phyloP scores from a whole-genome alignment of 768 basidiomycete species.

The Coprinopsis sp. region DNA sequence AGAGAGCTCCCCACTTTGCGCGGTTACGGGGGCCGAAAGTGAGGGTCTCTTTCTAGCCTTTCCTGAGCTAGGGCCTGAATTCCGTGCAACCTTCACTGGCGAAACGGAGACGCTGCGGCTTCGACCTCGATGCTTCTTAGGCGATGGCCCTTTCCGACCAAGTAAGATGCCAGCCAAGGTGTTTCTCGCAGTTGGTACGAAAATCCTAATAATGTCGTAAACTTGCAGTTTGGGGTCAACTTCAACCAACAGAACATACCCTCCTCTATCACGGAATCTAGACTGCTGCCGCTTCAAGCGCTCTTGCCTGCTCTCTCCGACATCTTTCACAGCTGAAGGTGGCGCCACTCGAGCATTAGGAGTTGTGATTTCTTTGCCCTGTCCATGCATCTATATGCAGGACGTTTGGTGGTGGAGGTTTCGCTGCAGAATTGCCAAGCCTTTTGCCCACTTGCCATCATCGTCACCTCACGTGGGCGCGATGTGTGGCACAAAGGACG shows the following conservation, averaged over 20 bases:
- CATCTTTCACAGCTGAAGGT: slow-evolving; percentile 19
- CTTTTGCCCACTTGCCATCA: too few species aligned
- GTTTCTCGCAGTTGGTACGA: slow-evolving; percentile 7
- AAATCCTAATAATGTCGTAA: slow-evolving; percentile 4
- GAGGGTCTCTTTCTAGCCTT: slow-evolving; percentile 6
- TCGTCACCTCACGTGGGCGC: not conserved
- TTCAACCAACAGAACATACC: slow-evolving; percentile 30
- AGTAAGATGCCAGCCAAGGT: slow-evolving; percentile 8
- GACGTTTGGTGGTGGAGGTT: not conserved
- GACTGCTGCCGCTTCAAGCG: slow-evolving; percentile 61
- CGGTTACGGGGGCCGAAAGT: not conserved
- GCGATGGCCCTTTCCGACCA: slow-evolving; percentile 4
- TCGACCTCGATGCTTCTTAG: slow-evolving; percentile 5
- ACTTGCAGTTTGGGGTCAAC: not conserved
- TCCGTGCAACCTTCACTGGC: slow-evolving; percentile 6
- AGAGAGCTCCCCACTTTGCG: slow-evolving; percentile 1
- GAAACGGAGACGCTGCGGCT: slow-evolving; percentile 1
- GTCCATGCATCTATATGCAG: slow-evolving; percentile 9
- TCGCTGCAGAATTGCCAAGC: too few species aligned
- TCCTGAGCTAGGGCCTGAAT: not conserved
- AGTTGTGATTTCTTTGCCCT: not conserved
- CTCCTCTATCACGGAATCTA: slow-evolving; percentile 64
- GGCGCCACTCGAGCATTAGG: slow-evolving; percentile 8
- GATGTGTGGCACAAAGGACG: not conserved
- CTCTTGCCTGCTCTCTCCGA: slow-evolving; percentile 57